These are phyloP conservation scores for Trichoderma sp. DNA, from an alignment of 2,329 filamentous ascomycete species.

Conservation along the genomic window DNA sequence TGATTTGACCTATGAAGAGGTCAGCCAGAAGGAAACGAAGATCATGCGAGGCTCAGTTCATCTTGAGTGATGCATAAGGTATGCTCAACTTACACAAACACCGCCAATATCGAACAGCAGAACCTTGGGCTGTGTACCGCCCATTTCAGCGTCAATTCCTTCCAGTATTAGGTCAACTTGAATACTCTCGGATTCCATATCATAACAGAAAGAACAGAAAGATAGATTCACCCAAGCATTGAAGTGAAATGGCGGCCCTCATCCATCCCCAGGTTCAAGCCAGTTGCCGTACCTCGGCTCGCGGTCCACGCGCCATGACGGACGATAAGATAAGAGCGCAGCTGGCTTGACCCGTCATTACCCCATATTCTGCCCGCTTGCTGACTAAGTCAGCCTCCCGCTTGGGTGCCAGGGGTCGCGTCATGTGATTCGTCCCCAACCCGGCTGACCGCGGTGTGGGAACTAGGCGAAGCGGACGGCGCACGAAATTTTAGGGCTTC, in stretches of 20 bases:
- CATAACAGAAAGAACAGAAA: neutral
- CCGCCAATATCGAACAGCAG: slow-evolving; percentile 95
- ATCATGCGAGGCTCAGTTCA: too few relatives aligned
- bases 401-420: neutral
- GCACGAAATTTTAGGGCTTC: slow-evolving; percentile 44
- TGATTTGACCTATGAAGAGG: slow-evolving; percentile 68
- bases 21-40: slow-evolving; percentile 16
- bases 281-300: slow-evolving; percentile 29
- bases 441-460: slow-evolving; percentile 33
- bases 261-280: slow-evolving; percentile 8
- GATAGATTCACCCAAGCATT: slow-evolving; percentile 8
- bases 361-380: neutral
- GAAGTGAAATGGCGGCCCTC: slow-evolving; percentile 3
- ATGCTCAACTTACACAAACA: slow-evolving; percentile 75
- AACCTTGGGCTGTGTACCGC: slow-evolving; percentile 62
- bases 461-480: slow-evolving; percentile 33
- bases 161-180: slow-evolving; percentile 36
- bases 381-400: neutral
- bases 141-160: slow-evolving; percentile 44
- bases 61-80: too few relatives aligned
- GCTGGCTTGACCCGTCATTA: too few relatives aligned
- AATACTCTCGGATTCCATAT: slow-evolving; percentile 18
- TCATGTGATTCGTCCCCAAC: slow-evolving; percentile 48
- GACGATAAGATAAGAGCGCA: slow-evolving; percentile 25
- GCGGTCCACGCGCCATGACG: neutral